phyloP scores from a whole-genome alignment of 2,329 filamentous ascomycete genomes.

The Cercospora janseana region DNA sequence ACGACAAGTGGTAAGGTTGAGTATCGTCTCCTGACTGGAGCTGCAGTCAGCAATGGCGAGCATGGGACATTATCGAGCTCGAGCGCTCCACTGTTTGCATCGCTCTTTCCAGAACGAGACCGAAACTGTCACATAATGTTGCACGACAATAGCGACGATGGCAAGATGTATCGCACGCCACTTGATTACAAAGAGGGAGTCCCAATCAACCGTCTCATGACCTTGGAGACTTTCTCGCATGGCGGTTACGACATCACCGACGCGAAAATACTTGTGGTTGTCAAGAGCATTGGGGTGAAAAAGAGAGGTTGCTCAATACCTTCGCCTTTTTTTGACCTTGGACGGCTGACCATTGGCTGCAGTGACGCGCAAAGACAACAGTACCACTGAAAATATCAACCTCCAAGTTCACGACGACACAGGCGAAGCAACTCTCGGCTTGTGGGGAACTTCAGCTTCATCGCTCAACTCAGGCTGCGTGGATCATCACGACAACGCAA shows the following conservation, averaged over 20 bases:
- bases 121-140: constrained; percentile 55
- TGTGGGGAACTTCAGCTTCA: constrained; percentile 53
- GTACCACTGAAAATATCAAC: constrained; percentile 48
- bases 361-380: constrained; percentile 51
- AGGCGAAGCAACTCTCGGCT: constrained; percentile 51
- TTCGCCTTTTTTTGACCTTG: too few relatives aligned
- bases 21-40: constrained; percentile 2
- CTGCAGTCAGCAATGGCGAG: constrained; percentile 48
- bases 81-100: constrained; percentile 52
- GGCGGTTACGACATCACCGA: constrained; percentile 55
- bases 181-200: constrained; percentile 43
- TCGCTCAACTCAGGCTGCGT: constrained; percentile 24
- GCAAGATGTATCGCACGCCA: constrained; percentile 48
- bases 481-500: constrained; percentile 5
- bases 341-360: constrained; percentile 13
- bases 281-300: constrained; percentile 56
- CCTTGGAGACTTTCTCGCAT: constrained; percentile 54
- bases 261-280: constrained; percentile 56
- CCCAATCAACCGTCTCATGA: constrained; percentile 53
- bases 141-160: constrained; percentile 49
- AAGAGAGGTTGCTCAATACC: constrained; percentile 44
- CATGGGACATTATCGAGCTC: constrained; percentile 42
- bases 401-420: constrained; percentile 60
- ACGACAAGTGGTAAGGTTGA: neutral
- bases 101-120: constrained; percentile 59